phyloP scores from a whole-genome alignment of 306 rosid species.

The Acacia confusa region DNA sequence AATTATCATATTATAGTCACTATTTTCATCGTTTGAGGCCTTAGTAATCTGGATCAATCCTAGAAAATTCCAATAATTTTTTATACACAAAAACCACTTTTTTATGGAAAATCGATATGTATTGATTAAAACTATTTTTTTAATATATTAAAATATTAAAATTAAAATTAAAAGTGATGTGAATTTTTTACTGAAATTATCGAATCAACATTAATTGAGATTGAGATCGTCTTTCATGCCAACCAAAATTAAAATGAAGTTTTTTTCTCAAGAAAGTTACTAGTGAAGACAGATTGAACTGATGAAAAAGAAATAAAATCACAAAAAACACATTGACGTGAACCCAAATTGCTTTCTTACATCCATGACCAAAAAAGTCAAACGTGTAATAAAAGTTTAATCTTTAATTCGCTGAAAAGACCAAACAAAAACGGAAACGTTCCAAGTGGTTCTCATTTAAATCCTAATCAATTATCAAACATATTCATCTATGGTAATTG shows the following conservation, averaged over 20 bases:
- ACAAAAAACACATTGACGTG: neutral
- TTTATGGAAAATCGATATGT: neutral
- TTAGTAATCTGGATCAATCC: too few relatives aligned
- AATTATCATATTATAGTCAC: too few relatives aligned
- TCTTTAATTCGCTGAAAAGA: neutral
- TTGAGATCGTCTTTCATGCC: neutral
- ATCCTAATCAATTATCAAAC: neutral
- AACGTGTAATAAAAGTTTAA: neutral
- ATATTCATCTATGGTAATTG: neutral
- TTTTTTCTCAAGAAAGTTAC: neutral
- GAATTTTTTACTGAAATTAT: too few relatives aligned
- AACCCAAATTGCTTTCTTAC: neutral
- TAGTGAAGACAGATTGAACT: neutral
- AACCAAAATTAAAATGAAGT: neutral
- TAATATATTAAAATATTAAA: neutral
- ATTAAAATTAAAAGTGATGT: neutral
- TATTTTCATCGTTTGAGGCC: too few relatives aligned
- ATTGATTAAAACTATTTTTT: neutral
- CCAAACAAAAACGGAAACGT: neutral
- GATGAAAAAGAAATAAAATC: neutral
- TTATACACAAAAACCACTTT: neutral
- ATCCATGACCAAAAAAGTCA: neutral
- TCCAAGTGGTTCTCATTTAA: neutral
- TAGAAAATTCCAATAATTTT: too few relatives aligned
- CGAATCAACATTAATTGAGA: neutral